Conservation (phyloP, 179 eudicot species). For the Patellifolia procumbens region DNA sequence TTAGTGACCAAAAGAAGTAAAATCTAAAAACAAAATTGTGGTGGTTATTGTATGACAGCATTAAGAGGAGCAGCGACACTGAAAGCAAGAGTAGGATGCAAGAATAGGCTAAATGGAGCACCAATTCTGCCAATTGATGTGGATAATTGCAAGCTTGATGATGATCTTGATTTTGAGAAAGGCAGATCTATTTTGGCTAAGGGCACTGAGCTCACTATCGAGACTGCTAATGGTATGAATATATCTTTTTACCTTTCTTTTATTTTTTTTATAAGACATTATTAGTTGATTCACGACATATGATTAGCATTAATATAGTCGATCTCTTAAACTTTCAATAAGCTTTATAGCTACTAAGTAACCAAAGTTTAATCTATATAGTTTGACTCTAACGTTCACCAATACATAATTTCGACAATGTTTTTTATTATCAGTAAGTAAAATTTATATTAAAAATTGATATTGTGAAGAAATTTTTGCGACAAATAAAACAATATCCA, state of each 20-base stretch:
- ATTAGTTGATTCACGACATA: not conserved
- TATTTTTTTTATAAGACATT: not conserved
- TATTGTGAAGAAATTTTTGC: too few relatives aligned
- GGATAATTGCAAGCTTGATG: conserved; percentile 35
- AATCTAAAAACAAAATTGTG: not conserved
- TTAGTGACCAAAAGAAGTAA: too few relatives aligned
- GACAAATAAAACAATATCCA: too few relatives aligned
- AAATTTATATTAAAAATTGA: too few relatives aligned
- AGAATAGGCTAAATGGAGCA: conserved; percentile 51
- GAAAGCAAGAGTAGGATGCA: conserved; percentile 69
- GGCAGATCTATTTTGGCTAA: conserved; percentile 56
- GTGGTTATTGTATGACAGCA: conserved; percentile 38
- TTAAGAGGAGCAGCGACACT: conserved; percentile 88
- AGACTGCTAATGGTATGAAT: conserved; percentile 59
- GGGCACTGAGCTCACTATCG: conserved; percentile 60
- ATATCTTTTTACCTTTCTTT: too few relatives aligned
- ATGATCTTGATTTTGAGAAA: conserved; percentile 63
- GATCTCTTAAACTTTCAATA: too few relatives aligned
- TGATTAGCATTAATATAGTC: too few relatives aligned
- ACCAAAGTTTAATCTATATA: too few relatives aligned
- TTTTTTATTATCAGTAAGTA: too few relatives aligned
- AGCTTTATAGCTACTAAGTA: too few relatives aligned
- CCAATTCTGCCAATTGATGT: conserved; percentile 69
- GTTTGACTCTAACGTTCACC: too few relatives aligned
- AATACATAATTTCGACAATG: too few relatives aligned